Base-by-base conservation (phyloP, 1,139 yeast genomes). In the Pichia norvegensis region DNA sequence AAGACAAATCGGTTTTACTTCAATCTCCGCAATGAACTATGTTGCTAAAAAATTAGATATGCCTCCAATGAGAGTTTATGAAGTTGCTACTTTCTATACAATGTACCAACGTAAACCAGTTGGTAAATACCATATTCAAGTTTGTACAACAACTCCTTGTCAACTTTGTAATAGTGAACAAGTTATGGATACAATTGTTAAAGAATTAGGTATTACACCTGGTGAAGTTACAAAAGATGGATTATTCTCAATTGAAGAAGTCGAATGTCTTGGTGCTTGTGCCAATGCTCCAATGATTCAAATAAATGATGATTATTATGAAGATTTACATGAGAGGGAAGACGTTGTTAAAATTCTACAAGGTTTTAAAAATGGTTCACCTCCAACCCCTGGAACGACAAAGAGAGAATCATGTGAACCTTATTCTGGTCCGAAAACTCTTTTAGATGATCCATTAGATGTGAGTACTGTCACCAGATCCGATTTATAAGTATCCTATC, bases 11-110 rank as follows among this genome's bases (percentile, higher is more conserved):
- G 95, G 95, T 0, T 86, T 82, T 71, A 84, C 95, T 42, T 84
- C 95, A 42, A 85, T 87, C 55, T 75, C 90, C 25, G 95, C 88
- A 52, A 85, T 92, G 92, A 87, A 90, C 69, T 88, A 90, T 63
- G 95, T 86, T 39, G 95, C 95, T 50, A 79, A 82, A 67, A 62
- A 83, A 61, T 74, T 85, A 60, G 92, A 85, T 60, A 83, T 86
- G 82, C 95, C 95, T 29, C 95, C 95, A 53, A 86, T 86, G 95
- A 79, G 95, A 70, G 95, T 86, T 29, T 86, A 86, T 66, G 95
- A 86, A 66, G 95, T 86, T 51, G 95, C 95, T 37, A 84, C 95
- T 42, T 86, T 86, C 69, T 86, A 86, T 69, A 85, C 95, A 59
- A 86, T 86, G 95, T 86, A 81, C 71, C 85, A 85, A 69, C 79